A percentile compares a stretch with the other conserved stretches of the same genome.
phyloP scores from a whole-genome alignment of 495 filamentous ascomycete species.

The Talaromyces stipitatus region DNA sequence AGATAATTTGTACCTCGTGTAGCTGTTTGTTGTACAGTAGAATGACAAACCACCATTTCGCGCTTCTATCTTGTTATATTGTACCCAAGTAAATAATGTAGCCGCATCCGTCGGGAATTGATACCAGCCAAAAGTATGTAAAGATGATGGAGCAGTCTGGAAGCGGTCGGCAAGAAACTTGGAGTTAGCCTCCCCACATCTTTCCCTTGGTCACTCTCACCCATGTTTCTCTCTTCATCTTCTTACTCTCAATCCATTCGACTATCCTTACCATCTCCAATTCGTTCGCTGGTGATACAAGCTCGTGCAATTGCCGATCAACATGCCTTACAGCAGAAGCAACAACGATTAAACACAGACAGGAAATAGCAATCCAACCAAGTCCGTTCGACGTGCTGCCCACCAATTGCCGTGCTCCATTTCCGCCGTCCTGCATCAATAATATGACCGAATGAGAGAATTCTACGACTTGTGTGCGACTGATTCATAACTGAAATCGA shows the following conservation, averaged over 20 bases:
- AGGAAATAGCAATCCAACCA: constrained; percentile 1
- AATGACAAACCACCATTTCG: not conserved
- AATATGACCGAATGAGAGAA: not conserved
- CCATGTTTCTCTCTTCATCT: not conserved
- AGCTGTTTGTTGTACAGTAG: not conserved
- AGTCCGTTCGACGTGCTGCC: not conserved
- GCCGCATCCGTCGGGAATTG: not conserved
- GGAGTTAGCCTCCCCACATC: not conserved
- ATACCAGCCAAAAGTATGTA: not conserved
- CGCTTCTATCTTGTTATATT: too few relatives aligned
- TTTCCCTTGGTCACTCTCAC: not conserved
- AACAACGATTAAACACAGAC: not conserved
- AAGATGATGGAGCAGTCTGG: not conserved
- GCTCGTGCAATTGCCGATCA: not conserved
- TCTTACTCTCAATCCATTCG: not conserved
- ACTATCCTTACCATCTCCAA: not conserved
- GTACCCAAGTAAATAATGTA: too few relatives aligned
- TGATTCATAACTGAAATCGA: not conserved
- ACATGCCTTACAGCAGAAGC: not conserved
- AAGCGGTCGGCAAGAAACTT: not conserved
- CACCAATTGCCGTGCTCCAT: constrained; percentile 6
- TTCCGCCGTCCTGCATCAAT: not conserved
- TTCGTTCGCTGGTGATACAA: not conserved
- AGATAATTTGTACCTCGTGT: not conserved
- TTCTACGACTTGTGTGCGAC: not conserved